These are phyloP conservation scores for Pseudonitzschia pungens DNA, from an alignment of 108 stramenopile species.

Conservation along the genomic window DNA sequence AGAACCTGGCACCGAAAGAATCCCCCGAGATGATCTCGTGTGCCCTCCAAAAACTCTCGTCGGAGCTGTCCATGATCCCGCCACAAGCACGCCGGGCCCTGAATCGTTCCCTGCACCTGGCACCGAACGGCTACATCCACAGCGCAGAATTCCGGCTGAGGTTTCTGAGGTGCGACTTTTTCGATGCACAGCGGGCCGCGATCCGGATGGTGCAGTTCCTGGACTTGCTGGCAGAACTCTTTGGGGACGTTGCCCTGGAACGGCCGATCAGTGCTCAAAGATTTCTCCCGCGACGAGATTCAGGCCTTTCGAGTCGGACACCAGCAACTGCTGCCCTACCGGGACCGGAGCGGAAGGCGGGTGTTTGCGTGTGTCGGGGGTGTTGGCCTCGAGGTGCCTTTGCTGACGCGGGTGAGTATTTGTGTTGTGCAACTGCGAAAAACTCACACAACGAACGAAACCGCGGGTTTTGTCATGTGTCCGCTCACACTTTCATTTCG, in stretches of 20 bases:
- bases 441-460: too few relatives aligned
- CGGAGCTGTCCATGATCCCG: not conserved
- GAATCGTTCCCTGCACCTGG: not conserved
- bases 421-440: not conserved
- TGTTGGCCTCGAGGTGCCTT: not conserved
- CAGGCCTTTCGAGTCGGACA: not conserved
- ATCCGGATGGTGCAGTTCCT: constrained; percentile 26
- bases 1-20: not conserved
- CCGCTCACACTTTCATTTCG: not conserved
- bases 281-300: not conserved
- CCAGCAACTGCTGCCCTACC: constrained; percentile 3
- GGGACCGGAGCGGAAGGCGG: constrained; percentile 7
- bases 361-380: not conserved
- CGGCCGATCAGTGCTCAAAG: not conserved
- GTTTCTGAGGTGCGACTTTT: constrained; percentile 43
- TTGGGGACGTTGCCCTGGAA: constrained; percentile 28
- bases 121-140: constrained; percentile 29
- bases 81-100: not conserved
- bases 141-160: constrained; percentile 29
- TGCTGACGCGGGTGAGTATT: not conserved
- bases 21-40: not conserved
- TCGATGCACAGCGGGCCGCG: constrained; percentile 33
- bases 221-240: constrained; percentile 30
- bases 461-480: too few relatives aligned
- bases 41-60: not conserved